phyloP scores from a whole-genome alignment of 495 filamentous ascomycete species.

The Acidomyces sp. region DNA sequence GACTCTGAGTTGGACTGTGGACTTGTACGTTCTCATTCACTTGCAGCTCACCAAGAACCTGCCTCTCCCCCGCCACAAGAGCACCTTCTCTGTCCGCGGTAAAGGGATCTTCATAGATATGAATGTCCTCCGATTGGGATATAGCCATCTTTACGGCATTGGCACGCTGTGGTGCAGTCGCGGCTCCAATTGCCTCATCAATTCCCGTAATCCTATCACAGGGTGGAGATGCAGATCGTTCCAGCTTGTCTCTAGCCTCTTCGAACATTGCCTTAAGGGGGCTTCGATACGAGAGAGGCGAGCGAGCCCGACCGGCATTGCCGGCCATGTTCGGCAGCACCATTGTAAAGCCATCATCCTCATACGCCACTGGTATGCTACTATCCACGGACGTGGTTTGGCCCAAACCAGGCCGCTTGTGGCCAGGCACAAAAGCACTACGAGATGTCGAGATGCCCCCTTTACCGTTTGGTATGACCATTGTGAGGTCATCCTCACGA shows the following conservation, averaged over 20 bases:
- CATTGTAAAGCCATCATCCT: constrained; percentile 33
- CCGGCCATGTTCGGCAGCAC: constrained; percentile 27
- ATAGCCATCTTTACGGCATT: constrained; percentile 11
- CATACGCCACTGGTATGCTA: constrained; percentile 21
- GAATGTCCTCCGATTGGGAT: constrained; percentile 23
- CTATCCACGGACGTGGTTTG: constrained; percentile 26
- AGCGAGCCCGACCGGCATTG: constrained; percentile 3
- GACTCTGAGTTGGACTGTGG: constrained; percentile 21
- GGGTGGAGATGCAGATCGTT: constrained; percentile 7
- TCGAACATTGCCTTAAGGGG: constrained; percentile 19
- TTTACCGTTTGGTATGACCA: constrained; percentile 26
- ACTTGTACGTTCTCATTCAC: constrained; percentile 29
- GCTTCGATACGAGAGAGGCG: constrained; percentile 15
- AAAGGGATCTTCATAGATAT: constrained; percentile 33
- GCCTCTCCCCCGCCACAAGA: constrained; percentile 18
- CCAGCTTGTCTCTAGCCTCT: constrained; percentile 11
- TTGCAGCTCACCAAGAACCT: constrained; percentile 30
- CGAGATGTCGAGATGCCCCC: constrained; percentile 3
- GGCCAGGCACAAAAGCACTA: constrained; percentile 9
- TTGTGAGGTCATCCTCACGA: constrained; percentile 28
- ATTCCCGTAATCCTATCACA: constrained; percentile 5
- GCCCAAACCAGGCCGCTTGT: constrained; percentile 21
- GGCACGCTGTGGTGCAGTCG: constrained; percentile 1
- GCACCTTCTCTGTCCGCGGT: constrained; percentile 17
- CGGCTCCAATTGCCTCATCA: constrained; percentile 5